Conservation (phyloP, 2,329 filamentous ascomycete species). For the Coniochaeta sp. region DNA sequence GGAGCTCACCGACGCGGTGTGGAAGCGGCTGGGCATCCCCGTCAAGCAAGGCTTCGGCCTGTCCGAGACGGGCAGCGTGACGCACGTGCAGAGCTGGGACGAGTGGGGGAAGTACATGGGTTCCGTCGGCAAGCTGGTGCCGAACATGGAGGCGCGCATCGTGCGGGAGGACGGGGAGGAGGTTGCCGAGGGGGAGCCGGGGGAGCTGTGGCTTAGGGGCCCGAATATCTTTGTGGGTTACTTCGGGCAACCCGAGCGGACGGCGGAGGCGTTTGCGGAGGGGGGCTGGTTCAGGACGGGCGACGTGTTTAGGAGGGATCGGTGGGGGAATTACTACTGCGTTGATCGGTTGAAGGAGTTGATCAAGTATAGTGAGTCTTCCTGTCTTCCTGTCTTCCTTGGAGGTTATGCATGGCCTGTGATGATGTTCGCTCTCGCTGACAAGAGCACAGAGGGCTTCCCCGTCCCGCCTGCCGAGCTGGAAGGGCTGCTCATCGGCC, state of each 20-base stretch:
- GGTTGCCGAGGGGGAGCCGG: slow-evolving; percentile 52
- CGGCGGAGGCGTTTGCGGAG: slow-evolving; percentile 60
- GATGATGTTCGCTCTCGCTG: too few relatives aligned
- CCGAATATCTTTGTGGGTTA: slow-evolving; percentile 79
- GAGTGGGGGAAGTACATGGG: slow-evolving; percentile 74
- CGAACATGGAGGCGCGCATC: slow-evolving; percentile 76
- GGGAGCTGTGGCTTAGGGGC: slow-evolving; percentile 72
- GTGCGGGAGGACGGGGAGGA: slow-evolving; percentile 55
- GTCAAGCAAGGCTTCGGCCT: slow-evolving; percentile 93
- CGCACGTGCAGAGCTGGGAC: slow-evolving; percentile 64
- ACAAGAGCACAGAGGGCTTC: slow-evolving; percentile 52
- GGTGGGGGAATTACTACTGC: slow-evolving; percentile 77
- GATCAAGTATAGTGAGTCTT: slow-evolving; percentile 48
- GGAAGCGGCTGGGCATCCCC: slow-evolving; percentile 64
- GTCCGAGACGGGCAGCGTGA: slow-evolving; percentile 76
- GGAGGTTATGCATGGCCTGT: not conserved
- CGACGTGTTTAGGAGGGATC: slow-evolving; percentile 74
- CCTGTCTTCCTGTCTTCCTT: too few relatives aligned
- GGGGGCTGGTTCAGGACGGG: slow-evolving; percentile 90
- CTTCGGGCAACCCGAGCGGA: slow-evolving; percentile 64
- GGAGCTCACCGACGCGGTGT: slow-evolving; percentile 72
- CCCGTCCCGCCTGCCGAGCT: slow-evolving; percentile 64
- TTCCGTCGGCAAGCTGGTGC: slow-evolving; percentile 68
- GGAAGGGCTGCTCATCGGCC: slow-evolving; percentile 37
- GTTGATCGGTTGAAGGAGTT: slow-evolving; percentile 75